A percentile compares a stretch with the other conserved stretches of the same genome.
Evolutionary conservation across 1,284 basidiomycete genomes (phyloP).

Genomic region (Leccinum huronense): DNA sequence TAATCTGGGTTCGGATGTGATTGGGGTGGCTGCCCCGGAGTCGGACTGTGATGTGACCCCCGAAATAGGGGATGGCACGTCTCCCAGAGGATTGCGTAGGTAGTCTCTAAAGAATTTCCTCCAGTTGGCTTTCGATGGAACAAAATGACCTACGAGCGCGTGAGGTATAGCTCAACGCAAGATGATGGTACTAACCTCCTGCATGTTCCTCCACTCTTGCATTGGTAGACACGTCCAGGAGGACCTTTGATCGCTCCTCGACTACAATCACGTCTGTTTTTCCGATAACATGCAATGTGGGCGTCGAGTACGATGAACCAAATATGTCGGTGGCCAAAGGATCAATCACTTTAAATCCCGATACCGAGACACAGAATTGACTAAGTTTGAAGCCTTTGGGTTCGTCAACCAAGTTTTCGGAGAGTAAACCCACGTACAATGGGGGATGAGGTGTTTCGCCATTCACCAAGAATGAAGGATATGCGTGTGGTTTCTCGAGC

Average conservation of each 20-base stretch:
- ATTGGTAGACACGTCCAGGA: constrained; percentile 60
- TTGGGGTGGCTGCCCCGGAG: constrained; percentile 28
- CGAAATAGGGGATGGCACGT: constrained; percentile 25
- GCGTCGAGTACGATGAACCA: constrained; percentile 59
- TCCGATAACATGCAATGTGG: constrained; percentile 81
- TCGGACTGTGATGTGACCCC: constrained; percentile 15
- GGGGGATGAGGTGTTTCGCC: constrained; percentile 65
- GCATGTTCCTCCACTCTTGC: constrained; percentile 69
- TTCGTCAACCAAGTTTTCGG: not conserved
- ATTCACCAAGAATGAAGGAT: constrained; percentile 66
- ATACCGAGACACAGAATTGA: constrained; percentile 65
- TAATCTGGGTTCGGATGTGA: constrained; percentile 6
- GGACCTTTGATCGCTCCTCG: constrained; percentile 52
- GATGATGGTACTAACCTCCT: constrained; percentile 54
- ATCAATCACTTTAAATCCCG: constrained; percentile 63
- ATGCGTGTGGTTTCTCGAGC: constrained; percentile 39
- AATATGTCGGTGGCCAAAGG: constrained; percentile 55
- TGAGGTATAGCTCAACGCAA: constrained; percentile 4
- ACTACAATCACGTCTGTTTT: constrained; percentile 78
- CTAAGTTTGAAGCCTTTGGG: constrained; percentile 36
- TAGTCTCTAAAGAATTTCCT: constrained; percentile 64
- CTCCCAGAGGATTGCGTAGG: constrained; percentile 37
- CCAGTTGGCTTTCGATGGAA: constrained; percentile 74
- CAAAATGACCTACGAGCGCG: constrained; percentile 63
- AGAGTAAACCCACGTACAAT: constrained; percentile 47